Base-by-base conservation (phyloP, 176 grass and related monocot species). In the Phyllostachys edulis region DNA sequence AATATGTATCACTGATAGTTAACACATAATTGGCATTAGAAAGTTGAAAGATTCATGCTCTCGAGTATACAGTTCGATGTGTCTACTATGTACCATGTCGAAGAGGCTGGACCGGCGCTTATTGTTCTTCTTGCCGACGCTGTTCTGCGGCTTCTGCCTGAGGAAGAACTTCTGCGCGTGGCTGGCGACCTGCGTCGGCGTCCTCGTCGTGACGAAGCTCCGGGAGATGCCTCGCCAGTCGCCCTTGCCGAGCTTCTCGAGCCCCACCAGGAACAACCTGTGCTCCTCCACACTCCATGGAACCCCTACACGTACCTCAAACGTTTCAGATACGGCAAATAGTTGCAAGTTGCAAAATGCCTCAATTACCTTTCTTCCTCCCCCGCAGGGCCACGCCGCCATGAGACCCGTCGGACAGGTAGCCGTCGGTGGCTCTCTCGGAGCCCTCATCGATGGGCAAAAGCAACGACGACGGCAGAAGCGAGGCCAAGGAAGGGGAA, bases 111-210 rank as follows among this genome's bases (percentile, higher is more conserved):
- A 80, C 0, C 92, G 90, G 17, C 90, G 92, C 55, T 88, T 84
- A 26, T 21, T 59, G 61, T 24, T 94, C 87, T 89, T 92, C 71
- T 80, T 83, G 54, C 71, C 77, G 3, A 45, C 63, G 36, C 85
- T 76, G 69, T 29, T 92, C 72, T 34, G 32, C 32, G 1, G 32
- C 32, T 34, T 34, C 32, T 90, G 86, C 51, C 90, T 50, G 9
- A 95, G 93, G 79, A 95, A 95, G 64, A 90, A 90, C 61, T 95
- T 95, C 86, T 95, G 93, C 1, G 93, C 93, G 72, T 95, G 93
- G 86, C 93, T 95, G 26, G 93, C 88, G 4, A 95, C 93, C 67
- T 95, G 90, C 4, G 88, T 95, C 12, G 93, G 90, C 50, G 93
- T 92, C 71, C 90, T 80, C 16, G 90, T 92, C 59, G 90, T 95